Evolutionary conservation across 208 protist species (phyloP).

Genomic region (Novymonas esmeraldas): DNA sequence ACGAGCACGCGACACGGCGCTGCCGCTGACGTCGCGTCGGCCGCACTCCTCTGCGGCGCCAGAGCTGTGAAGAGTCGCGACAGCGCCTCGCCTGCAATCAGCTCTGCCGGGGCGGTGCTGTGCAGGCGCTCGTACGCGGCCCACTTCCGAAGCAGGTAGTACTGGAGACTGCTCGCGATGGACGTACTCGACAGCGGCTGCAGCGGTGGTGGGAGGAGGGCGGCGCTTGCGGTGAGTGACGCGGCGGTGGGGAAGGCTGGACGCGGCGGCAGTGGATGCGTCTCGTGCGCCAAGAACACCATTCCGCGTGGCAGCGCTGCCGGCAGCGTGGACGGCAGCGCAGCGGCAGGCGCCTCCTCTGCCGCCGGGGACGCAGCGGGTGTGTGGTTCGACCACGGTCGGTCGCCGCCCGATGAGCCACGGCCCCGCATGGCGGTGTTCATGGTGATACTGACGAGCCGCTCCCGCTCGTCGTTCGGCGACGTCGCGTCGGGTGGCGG

Average conservation of each 20-base stretch:
- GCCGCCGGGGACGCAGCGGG: not conserved
- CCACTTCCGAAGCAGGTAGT: slow-evolving; percentile 42
- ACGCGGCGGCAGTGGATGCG: slow-evolving; percentile 21
- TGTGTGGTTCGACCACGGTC: not conserved
- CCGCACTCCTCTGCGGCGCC: not conserved
- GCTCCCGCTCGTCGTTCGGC: slow-evolving; percentile 16
- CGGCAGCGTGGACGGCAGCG: not conserved
- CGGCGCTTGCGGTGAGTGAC: not conserved
- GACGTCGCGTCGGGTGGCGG: slow-evolving; percentile 18
- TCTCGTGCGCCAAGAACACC: slow-evolving; percentile 19
- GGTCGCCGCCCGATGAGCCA: not conserved
- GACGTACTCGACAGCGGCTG: slow-evolving; percentile 18
- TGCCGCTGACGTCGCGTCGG: not conserved
- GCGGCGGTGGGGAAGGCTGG: slow-evolving; percentile 10
- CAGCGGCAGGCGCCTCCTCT: too few species aligned
- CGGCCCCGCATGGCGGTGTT: slow-evolving; percentile 12
- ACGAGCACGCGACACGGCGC: slow-evolving; percentile 43
- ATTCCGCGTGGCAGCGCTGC: slow-evolving; percentile 13
- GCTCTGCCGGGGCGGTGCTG: slow-evolving; percentile 19
- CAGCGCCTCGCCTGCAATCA: slow-evolving; percentile 27
- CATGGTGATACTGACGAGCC: slow-evolving; percentile 30
- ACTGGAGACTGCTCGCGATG: slow-evolving; percentile 27
- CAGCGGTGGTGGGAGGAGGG: not conserved
- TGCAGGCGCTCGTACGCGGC: slow-evolving; percentile 23
- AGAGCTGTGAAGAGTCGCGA: slow-evolving; percentile 5